A percentile compares a stretch with the other conserved stretches of the same genome.
These are phyloP conservation scores for Alternaria alternata DNA, from an alignment of 2,329 filamentous ascomycete species.

Conservation along the genomic window DNA sequence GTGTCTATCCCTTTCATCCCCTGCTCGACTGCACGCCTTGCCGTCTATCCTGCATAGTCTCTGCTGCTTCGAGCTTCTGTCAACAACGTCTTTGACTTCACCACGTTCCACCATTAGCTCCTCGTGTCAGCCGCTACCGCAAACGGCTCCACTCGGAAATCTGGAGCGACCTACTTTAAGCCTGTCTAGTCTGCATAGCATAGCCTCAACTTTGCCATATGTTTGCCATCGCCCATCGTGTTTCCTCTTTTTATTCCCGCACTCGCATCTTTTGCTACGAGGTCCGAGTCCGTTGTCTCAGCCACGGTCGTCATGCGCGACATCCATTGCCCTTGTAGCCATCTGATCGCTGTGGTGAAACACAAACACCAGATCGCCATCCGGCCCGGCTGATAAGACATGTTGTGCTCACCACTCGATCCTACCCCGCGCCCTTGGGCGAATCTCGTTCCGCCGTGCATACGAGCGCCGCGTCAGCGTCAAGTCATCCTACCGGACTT, in stretches of 20 bases:
- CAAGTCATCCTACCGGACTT: slow-evolving; percentile 1
- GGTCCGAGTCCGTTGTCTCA: slow-evolving; percentile 1
- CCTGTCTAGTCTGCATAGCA: slow-evolving; percentile 6
- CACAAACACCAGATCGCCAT: slow-evolving; percentile 11
- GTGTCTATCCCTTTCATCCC: slow-evolving; percentile 1
- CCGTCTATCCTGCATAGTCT: background rate
- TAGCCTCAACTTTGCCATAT: background rate
- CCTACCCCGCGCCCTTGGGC: slow-evolving; percentile 10
- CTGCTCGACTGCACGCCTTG: background rate
- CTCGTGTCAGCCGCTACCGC: slow-evolving; percentile 12
- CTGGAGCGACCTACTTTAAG: slow-evolving; percentile 11
- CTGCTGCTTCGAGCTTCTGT: background rate
- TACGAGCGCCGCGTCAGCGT: slow-evolving; percentile 13
- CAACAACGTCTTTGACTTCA: background rate
- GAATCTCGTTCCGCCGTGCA: slow-evolving; percentile 4
- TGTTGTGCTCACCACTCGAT: slow-evolving; percentile 8
- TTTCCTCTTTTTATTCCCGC: background rate
- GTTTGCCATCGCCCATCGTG: background rate
- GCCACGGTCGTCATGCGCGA: slow-evolving; percentile 1
- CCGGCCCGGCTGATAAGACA: slow-evolving; percentile 3
- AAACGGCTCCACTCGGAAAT: slow-evolving; percentile 9
- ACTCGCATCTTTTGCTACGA: background rate
- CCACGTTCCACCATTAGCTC: slow-evolving; percentile 3
- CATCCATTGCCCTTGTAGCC: slow-evolving; percentile 3
- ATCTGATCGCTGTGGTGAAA: slow-evolving; percentile 13